Evolutionary conservation across 257 asterid species (phyloP), one percentile per base, ranked within the genome.

Genomic region (Rhazya stricta): DNA sequence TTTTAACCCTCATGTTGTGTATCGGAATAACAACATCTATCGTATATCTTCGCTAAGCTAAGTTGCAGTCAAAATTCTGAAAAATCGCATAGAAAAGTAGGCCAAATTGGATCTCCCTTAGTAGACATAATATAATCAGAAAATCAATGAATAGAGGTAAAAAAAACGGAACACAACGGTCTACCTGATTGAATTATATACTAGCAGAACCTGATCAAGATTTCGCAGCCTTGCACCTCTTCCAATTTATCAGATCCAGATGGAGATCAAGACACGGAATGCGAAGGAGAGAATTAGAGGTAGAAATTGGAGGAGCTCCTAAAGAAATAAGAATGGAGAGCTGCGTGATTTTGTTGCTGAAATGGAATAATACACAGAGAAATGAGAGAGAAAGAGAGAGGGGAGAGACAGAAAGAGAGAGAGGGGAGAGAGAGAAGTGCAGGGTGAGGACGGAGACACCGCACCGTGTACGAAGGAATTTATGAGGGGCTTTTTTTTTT

Each of bases 361-460:
- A 54, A 58, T 73, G 58, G 43, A 77, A 69, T 5, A 36, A 48
- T 0, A 60, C 11, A 34, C 23, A 69, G 39, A 7, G 13, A 9
- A 45, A 34, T 11, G 27, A 41, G 39, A 23, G 63, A 43, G 72
- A 80, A 57, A 57, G 70, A 13, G 54, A 67, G 66, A 16, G 54
- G 3, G 30, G 42, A n/a, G 27, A 41, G 39, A 23, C 54, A 43
- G 72, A 80, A 57, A 57, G 70, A 13, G 54, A 67, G 66, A 16
- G 54, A 8, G 30, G 42, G n/a, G n/a, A n/a, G n/a, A n/a, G n/a
- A n/a, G n/a, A n/a, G n/a, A n/a, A n/a, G 9, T 41, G 46, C 45
- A 41, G 46, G 69, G 42, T 62, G 76, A 73, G 61, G 81, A 77
- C 69, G 73, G 71, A 81, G 82, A 81, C 82, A 78, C 72, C 78